These are phyloP conservation scores for Aphelidium insulamus DNA, from an alignment of 371 early-diverging fungal genomes.

Conservation along the genomic window DNA sequence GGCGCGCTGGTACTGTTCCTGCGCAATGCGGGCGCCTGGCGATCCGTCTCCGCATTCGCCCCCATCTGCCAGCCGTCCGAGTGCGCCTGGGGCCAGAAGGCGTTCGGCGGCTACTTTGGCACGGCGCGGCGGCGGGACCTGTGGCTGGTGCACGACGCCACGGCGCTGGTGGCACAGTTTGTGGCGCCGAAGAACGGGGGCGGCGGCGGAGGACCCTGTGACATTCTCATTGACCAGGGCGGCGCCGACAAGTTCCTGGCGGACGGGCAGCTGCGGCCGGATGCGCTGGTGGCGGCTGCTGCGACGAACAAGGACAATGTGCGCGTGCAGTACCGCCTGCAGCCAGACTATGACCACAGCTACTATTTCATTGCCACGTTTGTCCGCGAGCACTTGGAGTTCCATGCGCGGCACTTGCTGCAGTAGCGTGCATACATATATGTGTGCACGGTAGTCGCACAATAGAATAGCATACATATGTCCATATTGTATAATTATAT, in stretches of 20 bases:
- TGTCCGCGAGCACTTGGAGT: slow-evolving; percentile 47
- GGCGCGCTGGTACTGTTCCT: slow-evolving; percentile 55
- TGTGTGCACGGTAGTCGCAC: too few species aligned
- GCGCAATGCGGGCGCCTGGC: slow-evolving; percentile 38
- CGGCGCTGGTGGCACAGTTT: slow-evolving; percentile 27
- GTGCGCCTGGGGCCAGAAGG: slow-evolving; percentile 54
- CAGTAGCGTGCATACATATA: too few species aligned
- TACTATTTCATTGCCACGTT: slow-evolving; percentile 63
- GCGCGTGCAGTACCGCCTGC: slow-evolving; percentile 35
- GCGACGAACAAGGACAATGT: slow-evolving; percentile 12
- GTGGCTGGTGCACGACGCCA: slow-evolving; percentile 53
- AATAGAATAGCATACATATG: too few species aligned
- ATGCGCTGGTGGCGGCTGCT: slow-evolving; percentile 21
- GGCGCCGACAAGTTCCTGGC: slow-evolving; percentile 38
- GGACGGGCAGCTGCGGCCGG: slow-evolving; percentile 33
- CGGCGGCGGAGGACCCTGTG: slow-evolving; percentile 22
- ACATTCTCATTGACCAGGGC: slow-evolving; percentile 24
- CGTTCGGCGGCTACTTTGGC: slow-evolving; percentile 52
- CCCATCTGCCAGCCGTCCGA: slow-evolving; percentile 50
- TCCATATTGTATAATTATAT: too few species aligned
- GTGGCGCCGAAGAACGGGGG: slow-evolving; percentile 6
- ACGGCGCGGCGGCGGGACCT: slow-evolving; percentile 12
- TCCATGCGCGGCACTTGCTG: slow-evolving; percentile 34
- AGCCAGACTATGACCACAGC: slow-evolving; percentile 63
- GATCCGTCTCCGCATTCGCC: slow-evolving; percentile 57